Base-by-base conservation (phyloP, 208 protist species). In the Leishmania tropica region DNA sequence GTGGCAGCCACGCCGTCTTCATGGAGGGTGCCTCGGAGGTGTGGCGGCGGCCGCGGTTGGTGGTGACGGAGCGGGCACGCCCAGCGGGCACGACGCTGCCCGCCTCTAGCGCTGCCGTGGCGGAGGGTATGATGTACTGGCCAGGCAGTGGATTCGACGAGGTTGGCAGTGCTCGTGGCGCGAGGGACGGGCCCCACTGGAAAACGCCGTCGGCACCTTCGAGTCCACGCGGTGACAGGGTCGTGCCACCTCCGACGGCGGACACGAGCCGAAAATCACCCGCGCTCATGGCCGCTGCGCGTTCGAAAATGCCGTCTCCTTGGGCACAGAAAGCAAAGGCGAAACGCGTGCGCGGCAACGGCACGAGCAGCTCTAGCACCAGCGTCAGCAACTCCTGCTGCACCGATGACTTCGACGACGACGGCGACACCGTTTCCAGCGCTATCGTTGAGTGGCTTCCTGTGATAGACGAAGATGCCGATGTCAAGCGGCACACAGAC, bases 1-100 rank as follows among this genome's bases (percentile, higher is more conserved):
- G 88, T 31, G 89, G 89, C 75, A 83, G 86, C n/a, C 83, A 92
- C 73, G 84, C 76, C 3, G 67, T 82, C 40, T 92, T 82, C 81
- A 84, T 92, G 58, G 86, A 92, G 72, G 56, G 77, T 48, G 82
- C 40, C 0, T 42, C 56, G 11, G 82, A 78, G 35, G 71, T 85
- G 31, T 85, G 76, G 82, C 82, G 68, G 47, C 67, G 82, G 8
- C 82, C 82, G 5, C 79, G 67, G n/a, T 37, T 81, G 5, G 82
- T 85, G 8, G 42, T 85, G 54, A 67, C 42, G 48, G 72, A 79
- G 71, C 45, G 75, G 19, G 17, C 81, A 40, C 51, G 60, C n/a
- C 64, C 48, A 31, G 37, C 31, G 5, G n/a, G 28, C 3, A 62
- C 31, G 24, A 42, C 4, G 73, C 17, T 17, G 5, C 15, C 73